A percentile compares a stretch with the other conserved stretches of the same genome.
These are phyloP conservation scores for Leccinum broughii DNA, from an alignment of 768 basidiomycete genomes.

Conservation along the genomic window DNA sequence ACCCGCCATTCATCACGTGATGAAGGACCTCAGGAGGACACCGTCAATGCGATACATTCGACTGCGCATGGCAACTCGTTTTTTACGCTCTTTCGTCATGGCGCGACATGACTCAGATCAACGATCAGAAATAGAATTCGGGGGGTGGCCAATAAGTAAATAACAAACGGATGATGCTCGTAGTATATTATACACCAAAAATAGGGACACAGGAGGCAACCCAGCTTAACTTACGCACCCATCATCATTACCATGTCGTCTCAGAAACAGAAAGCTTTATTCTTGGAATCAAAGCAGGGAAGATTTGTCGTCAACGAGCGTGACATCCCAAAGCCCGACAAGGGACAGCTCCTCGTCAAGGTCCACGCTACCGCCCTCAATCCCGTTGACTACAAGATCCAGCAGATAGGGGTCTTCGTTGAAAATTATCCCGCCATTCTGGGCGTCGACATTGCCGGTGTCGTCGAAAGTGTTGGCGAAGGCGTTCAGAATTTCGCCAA, in stretches of 20 bases:
- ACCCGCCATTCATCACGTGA: constrained; percentile 17
- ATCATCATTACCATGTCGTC: constrained; percentile 19
- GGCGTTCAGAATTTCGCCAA: constrained; percentile 35
- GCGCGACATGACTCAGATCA: constrained; percentile 31
- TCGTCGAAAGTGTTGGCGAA: constrained; percentile 39
- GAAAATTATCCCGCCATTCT: constrained; percentile 38
- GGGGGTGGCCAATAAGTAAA: constrained; percentile 33
- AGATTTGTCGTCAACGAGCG: constrained; percentile 31
- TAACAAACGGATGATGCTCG: constrained; percentile 17
- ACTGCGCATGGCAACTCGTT: constrained; percentile 33
- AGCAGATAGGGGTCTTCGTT: constrained; percentile 31
- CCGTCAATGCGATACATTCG: constrained; percentile 34
- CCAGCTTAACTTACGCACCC: constrained; percentile 14
- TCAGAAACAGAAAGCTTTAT: constrained; percentile 31
- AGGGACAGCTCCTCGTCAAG: constrained; percentile 44
- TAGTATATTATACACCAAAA: constrained; percentile 13
- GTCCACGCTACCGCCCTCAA: constrained; percentile 43
- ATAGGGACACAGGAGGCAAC: background rate
- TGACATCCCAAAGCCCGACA: constrained; percentile 35
- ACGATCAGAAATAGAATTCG: constrained; percentile 30
- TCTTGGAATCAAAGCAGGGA: constrained; percentile 29
- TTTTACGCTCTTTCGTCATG: constrained; percentile 31
- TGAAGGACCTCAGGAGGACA: constrained; percentile 30
- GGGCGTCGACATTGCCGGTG: constrained; percentile 39
- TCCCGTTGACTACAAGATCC: constrained; percentile 46